Evolutionary conservation across 495 filamentous ascomycete genomes (phyloP), one percentile per base, ranked within the genome.

Genomic region (Arthonia radiata): DNA sequence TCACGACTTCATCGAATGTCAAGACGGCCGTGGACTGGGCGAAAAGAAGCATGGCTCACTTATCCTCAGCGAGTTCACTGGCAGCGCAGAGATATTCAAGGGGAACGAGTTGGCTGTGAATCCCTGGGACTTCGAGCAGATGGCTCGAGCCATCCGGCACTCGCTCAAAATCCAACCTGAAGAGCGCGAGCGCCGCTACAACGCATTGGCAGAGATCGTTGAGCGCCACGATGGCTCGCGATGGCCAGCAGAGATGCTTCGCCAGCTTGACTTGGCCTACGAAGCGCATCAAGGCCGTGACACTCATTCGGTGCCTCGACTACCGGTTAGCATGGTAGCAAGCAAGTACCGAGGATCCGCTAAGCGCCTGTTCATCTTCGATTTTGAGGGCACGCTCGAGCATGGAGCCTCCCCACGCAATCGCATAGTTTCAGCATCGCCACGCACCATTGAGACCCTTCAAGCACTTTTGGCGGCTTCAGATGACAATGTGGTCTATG

Each of bases 51-150:
- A 81, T 42, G 77, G 78, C 5, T 78, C 80, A 2, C 55, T 93
- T 26, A 90, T 93, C 36, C 53, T 93, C 9, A 82, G 74, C 33
- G 82, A 93, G 45, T 93, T 93, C 44, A 89, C 82, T 8, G 82
- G 82, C 19, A 86, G 76, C 38, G 69, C 81, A 5, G 73, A 74
- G 1, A 59, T 93, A 15, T 89, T 91, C 38, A 67, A 64, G 7
- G 62, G 66, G 14, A 60, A 71, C 28, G 64, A 77, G 35, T 59
- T 93, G 11, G 57, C 76, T 5, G 73, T 91, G 30, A 93, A 93
- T 40, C 82, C 82, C 5, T 93, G 82, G 82, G 76, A 91, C 39
- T 83, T 90, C 46, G 60, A 67, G 2, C 65, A 74, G 38, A 83
- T 76, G 35, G 74, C 77, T 21, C 61, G 78, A 4, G 79, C 81